Evolutionary conservation across 805 yeast species (phyloP), one percentile per base, ranked within the genome.

Genomic region (Candida nanaspora): DNA sequence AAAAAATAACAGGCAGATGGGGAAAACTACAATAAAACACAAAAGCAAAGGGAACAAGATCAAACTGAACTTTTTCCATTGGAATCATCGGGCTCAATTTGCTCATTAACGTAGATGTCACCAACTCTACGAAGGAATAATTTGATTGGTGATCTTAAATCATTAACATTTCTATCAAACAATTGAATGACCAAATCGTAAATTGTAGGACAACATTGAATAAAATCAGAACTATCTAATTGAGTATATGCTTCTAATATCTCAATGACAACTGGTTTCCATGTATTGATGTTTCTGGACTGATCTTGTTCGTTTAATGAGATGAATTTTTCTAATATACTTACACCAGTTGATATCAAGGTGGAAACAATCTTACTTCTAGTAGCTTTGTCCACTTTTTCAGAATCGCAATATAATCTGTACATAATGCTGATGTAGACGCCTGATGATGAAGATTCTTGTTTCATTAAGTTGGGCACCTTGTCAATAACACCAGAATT

Each of bases 221-320:
- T 57, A 57, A 86, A 87, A 58, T 87, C 95, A 1, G 65, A 75
- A 38, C 80, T 85, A 50, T 83, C 85, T 48, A 93, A 72, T 53
- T 80, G 85, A 36, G 78, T 76, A 53, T 81, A 82, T 3, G 95
- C 96, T 57, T 84, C 88, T 47, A 82, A 66, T 20, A 93, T 83
- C 57, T 85, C 95, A 27, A 86, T 82, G 31, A 91, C 87, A 16
- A 93, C 97, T 0, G 98, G 97, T 52, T 84, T 73, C 94, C 97
- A 83, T 3, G 94, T 81, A 15, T 76, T 70, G 34, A 91, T 78
- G 58, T 86, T 86, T 53, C 95, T 76, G 39, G 76, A 78, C 52
- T 82, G 87, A 59, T 85, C 91, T 6, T 77, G 68, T 46, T 84
- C 95, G 48, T 85, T 91, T 49, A 89, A 70, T 2, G 72, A 69